Conservation (phyloP, 208 protist species). For the Endotrypanum monterogeii region DNA sequence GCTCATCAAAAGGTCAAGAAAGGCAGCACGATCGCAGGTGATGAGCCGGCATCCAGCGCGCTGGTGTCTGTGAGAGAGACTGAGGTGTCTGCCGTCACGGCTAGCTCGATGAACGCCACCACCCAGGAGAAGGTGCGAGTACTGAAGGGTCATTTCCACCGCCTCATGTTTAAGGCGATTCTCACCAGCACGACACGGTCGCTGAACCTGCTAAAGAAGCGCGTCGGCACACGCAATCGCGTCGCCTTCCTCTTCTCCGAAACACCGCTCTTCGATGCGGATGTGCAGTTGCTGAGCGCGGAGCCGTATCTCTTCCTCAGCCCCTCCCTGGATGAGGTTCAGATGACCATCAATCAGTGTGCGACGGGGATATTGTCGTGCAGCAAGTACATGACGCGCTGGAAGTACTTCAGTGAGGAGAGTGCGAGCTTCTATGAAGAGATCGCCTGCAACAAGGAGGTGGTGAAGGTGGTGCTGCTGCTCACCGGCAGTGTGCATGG, state of each 20-base stretch:
- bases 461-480: conserved; percentile 95
- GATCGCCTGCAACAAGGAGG: conserved; percentile 94
- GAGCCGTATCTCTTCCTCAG: conserved; percentile 93
- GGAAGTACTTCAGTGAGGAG: conserved; percentile 67
- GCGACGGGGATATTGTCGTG: conserved; percentile 90
- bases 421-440: conserved; percentile 90
- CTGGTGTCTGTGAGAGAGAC: neutral
- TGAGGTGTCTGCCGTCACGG: too few species aligned
- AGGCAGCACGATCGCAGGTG: neutral
- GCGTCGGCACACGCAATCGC: conserved; percentile 89
- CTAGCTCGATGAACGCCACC: neutral
- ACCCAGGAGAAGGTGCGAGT: conserved; percentile 31
- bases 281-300: conserved; percentile 92
- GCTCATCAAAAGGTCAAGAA: neutral
- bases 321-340: conserved; percentile 95
- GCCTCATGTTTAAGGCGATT: conserved; percentile 93
- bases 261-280: conserved; percentile 95
- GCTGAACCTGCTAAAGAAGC: conserved; percentile 92
- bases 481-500: conserved; percentile 93
- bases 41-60: neutral
- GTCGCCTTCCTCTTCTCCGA: conserved; percentile 93
- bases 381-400: conserved; percentile 91
- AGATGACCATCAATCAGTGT: conserved; percentile 95
- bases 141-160: conserved; percentile 91
- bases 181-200: conserved; percentile 90